Conservation (phyloP, 306 rosid species). For the Corylus americana region DNA sequence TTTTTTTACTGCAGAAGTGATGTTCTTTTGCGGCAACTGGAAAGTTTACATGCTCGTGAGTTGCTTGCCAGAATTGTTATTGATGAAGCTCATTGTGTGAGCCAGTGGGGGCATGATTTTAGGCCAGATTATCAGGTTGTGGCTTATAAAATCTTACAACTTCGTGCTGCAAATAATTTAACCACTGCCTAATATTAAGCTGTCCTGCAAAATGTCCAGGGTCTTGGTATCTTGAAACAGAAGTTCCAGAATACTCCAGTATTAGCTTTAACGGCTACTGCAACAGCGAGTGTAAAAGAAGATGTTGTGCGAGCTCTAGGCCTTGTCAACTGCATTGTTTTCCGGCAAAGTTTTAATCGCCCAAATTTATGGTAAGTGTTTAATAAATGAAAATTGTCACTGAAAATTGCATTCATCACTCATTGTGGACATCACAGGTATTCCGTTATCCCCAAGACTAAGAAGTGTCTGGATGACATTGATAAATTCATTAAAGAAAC, state of each 20-base stretch:
- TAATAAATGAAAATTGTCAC: constrained; percentile 23
- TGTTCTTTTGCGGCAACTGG: constrained; percentile 76
- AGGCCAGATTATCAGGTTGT: constrained; percentile 98
- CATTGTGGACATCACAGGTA: constrained; percentile 57
- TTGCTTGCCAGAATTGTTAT: constrained; percentile 93
- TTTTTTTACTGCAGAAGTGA: constrained; percentile 71
- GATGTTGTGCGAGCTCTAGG: constrained; percentile 99
- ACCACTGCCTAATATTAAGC: constrained; percentile 21
- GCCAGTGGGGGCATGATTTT: constrained; percentile 99
- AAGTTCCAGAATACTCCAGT: constrained; percentile 94
- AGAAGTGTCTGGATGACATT: constrained; percentile 86
- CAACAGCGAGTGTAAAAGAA: constrained; percentile 98
- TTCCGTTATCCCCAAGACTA: constrained; percentile 86
- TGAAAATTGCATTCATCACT: constrained; percentile 22
- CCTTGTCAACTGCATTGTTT: constrained; percentile 83
- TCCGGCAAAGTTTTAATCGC: constrained; percentile 98
- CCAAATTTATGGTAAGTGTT: constrained; percentile 75
- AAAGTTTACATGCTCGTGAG: constrained; percentile 76
- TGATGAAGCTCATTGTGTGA: constrained; percentile 99
- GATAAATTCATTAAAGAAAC: constrained; percentile 83
- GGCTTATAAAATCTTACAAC: constrained; percentile 24
- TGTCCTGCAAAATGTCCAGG: constrained; percentile 49
- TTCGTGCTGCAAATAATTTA: constrained; percentile 4
- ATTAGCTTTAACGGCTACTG: constrained; percentile 96
- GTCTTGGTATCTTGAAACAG: constrained; percentile 96